Conservation (phyloP, 441 rosid genomes). For the Gossypium schwendimanii region DNA sequence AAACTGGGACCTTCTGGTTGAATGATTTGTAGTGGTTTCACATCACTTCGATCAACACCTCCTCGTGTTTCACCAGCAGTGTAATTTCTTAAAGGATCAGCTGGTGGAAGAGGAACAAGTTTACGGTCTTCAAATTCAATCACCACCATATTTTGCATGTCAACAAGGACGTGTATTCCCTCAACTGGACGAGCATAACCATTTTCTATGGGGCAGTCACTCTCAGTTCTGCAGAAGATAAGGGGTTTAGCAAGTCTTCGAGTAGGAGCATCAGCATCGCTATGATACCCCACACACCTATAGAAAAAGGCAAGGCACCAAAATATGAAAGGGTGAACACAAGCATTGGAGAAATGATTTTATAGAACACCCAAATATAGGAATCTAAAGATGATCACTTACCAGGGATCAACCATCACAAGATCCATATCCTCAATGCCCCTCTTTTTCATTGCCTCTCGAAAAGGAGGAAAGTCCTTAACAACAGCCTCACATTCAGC, state of each 20-base stretch:
- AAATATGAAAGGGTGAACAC: neutral
- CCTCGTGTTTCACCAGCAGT: conserved; percentile 44
- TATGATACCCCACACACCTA: conserved; percentile 46
- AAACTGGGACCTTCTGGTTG: conserved; percentile 50
- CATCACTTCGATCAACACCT: conserved; percentile 43
- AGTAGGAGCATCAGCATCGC: conserved; percentile 43
- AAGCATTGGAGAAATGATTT: neutral
- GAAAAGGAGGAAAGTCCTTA: conserved; percentile 37
- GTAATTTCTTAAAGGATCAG: conserved; percentile 47
- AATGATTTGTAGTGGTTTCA: conserved; percentile 39
- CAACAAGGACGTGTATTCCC: conserved; percentile 41
- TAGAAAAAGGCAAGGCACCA: neutral
- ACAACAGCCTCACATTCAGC: conserved; percentile 50
- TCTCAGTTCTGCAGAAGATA: conserved; percentile 45
- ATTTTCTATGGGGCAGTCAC: conserved; percentile 46
- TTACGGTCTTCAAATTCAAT: conserved; percentile 47
- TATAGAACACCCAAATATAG: neutral
- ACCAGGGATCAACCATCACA: conserved; percentile 51
- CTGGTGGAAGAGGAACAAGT: conserved; percentile 43
- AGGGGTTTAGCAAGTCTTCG: conserved; percentile 46
- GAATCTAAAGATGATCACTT: conserved; percentile 12
- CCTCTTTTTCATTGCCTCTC: conserved; percentile 46
- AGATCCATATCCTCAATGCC: conserved; percentile 45
- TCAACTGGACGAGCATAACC: conserved; percentile 52
- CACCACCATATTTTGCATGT: conserved; percentile 49